Conservation (phyloP, 441 rosid genomes). For the Eugenia klotzschiana region DNA sequence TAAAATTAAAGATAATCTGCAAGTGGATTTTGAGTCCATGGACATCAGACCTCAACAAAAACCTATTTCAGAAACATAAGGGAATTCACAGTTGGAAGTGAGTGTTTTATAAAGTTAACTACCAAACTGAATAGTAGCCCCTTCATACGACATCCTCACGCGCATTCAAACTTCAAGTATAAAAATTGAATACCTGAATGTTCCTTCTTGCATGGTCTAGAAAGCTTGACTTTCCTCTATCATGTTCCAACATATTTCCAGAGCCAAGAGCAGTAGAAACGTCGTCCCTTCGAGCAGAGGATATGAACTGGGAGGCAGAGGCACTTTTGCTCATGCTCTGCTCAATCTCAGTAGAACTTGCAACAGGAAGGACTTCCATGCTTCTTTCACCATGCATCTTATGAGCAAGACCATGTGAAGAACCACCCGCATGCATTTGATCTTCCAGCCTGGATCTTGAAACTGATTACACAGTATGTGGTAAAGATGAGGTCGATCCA, state of each 20-base stretch:
- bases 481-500: conserved; percentile 14
- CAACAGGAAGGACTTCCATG: neutral
- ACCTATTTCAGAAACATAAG: neutral
- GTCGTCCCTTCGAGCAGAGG: conserved; percentile 27
- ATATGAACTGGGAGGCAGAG: conserved; percentile 9
- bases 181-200: conserved; percentile 29
- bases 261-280: conserved; percentile 15
- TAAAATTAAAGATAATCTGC: neutral
- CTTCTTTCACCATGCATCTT: conserved; percentile 2
- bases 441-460: conserved; percentile 24
- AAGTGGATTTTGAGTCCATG: neutral
- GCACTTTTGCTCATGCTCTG: neutral
- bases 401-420: conserved; percentile 2
- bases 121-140: neutral
- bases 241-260: conserved; percentile 36
- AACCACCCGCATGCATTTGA: conserved; percentile 17
- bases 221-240: conserved; percentile 32
- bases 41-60: neutral
- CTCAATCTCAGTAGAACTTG: neutral
- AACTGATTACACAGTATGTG: conserved; percentile 14
- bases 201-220: conserved; percentile 29
- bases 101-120: neutral
- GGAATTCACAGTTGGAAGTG: neutral
- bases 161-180: neutral
- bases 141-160: neutral